Percentiles rank a stretch among this genome's conserved stretches.
Conservation (phyloP, 2,329 filamentous ascomycete species). For the Cytospora piceicola region DNA sequence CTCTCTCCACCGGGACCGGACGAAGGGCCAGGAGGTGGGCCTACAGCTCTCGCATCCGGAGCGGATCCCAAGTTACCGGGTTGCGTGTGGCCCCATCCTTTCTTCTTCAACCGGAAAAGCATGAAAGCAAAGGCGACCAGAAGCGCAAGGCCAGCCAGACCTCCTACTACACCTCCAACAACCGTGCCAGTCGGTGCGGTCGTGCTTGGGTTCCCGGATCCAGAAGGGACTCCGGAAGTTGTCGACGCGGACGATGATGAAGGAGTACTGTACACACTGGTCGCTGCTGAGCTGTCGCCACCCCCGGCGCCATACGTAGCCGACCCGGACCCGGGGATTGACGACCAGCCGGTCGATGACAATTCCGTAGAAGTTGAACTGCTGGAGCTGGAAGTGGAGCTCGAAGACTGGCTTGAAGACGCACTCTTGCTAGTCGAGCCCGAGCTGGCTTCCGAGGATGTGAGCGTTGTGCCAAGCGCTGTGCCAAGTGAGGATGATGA, state of each 20-base stretch:
- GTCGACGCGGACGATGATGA: slow-evolving; percentile 33
- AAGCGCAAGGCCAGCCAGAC: slow-evolving; percentile 62
- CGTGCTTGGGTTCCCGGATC: slow-evolving; percentile 31
- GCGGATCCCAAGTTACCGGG: slow-evolving; percentile 38
- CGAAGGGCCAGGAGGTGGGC: slow-evolving; percentile 11
- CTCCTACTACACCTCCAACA: slow-evolving; percentile 61
- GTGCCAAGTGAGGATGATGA: slow-evolving; percentile 19
- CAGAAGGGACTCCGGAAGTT: slow-evolving; percentile 33
- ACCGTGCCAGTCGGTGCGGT: slow-evolving; percentile 42
- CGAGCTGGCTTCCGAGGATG: slow-evolving; percentile 17
- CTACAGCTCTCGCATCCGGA: slow-evolving; percentile 18
- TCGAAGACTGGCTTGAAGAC: slow-evolving; percentile 13
- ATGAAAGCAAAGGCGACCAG: slow-evolving; percentile 58
- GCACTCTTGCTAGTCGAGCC: slow-evolving; percentile 18
- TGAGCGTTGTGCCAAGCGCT: slow-evolving; percentile 42
- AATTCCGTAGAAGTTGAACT: slow-evolving; percentile 1
- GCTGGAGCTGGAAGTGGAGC: slow-evolving; percentile 12
- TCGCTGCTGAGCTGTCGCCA: slow-evolving; percentile 33
- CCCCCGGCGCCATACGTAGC: slow-evolving; percentile 26
- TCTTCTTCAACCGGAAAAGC: slow-evolving; percentile 60
- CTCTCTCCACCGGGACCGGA: slow-evolving; percentile 27
- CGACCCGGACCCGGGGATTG: slow-evolving; percentile 22
- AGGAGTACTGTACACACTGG: slow-evolving; percentile 35
- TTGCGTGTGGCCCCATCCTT: slow-evolving; percentile 32
- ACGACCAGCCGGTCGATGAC: slow-evolving; percentile 23